Base-by-base conservation (phyloP, 495 filamentous ascomycete genomes). In the Podospora tetraspora region DNA sequence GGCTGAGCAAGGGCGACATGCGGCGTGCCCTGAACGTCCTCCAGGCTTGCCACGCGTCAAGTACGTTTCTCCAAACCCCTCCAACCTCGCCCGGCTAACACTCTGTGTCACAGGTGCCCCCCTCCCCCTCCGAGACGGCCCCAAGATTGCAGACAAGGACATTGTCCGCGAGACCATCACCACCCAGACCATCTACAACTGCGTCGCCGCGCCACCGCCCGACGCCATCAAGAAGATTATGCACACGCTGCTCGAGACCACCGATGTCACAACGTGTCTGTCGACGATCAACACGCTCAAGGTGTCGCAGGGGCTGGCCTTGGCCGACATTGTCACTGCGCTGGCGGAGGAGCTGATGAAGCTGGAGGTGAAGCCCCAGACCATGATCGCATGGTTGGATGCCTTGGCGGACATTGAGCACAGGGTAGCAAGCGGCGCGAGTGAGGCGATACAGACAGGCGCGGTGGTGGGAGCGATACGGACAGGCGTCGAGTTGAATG, bases 1-100 rank as follows among this genome's bases (percentile, higher is more conserved):
- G 80, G 68, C 83, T 99, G 62, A 96, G 92, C 79, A 93, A 93
- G 77, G 96, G 95, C 61, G 95, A 99, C 75, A 98, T 99, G 95
- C 86, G 96, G 67, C 84, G 96, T 57, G 95, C 95, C 1, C 77
- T 98, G 66, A 99, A 98, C 75, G 95, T 98, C 16, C 85, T 99
- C 6, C 96, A 99, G 79, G 96, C 96, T 13, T 99, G 96, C 71
- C 91, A 97, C 77, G 96, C 95, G 32, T 93, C 92, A 69, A 95
- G 92, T 89, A 88, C 77, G 84, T 62, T 22, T 7, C n/a, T 52
- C 4, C 70, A 0, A 8, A 16, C 6, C 52, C 13, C 22, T 22
- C 23, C 3, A 16, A 13, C 3, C 1, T 1, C 3, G 16, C 7
- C 7, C 29, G 62, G 24, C 75, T 79, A 61, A 80, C 64, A 23